phyloP scores from a whole-genome alignment of 2,329 filamentous ascomycete genomes.

The Fusarium denticulatum region DNA sequence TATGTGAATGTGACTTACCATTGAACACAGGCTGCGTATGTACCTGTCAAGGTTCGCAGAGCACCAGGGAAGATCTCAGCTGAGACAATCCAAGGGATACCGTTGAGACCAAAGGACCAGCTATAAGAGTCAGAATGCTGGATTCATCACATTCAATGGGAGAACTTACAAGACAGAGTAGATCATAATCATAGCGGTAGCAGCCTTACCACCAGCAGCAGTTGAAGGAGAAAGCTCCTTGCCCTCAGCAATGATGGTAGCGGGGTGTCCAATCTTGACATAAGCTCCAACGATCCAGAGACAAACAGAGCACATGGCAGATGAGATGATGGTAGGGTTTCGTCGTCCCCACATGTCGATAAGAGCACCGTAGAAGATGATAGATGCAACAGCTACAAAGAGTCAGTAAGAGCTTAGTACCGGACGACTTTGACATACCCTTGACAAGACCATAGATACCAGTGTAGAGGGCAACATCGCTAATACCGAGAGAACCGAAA shows the following conservation, averaged over 20 bases:
- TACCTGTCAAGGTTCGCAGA: slow-evolving; percentile 54
- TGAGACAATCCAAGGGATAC: slow-evolving; percentile 57
- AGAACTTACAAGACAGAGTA: slow-evolving; percentile 62
- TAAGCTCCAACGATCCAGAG: slow-evolving; percentile 64
- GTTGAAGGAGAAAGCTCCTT: slow-evolving; percentile 54
- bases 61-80: slow-evolving; percentile 58
- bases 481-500: slow-evolving; percentile 57
- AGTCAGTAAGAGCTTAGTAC: neutral
- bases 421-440: too few relatives aligned
- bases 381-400: slow-evolving; percentile 48
- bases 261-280: slow-evolving; percentile 61
- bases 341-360: slow-evolving; percentile 55
- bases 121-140: slow-evolving; percentile 27
- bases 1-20: slow-evolving; percentile 36
- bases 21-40: slow-evolving; percentile 53
- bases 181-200: slow-evolving; percentile 65
- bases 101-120: slow-evolving; percentile 57
- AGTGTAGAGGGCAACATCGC: slow-evolving; percentile 56
- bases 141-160: rapidly evolving
- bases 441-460: slow-evolving; percentile 62
- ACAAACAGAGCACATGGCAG: slow-evolving; percentile 57
- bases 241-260: slow-evolving; percentile 55
- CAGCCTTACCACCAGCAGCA: slow-evolving; percentile 59
- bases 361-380: slow-evolving; percentile 54
- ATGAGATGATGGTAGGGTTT: slow-evolving; percentile 57